Evolutionary conservation across 495 filamentous ascomycete species (phyloP), one percentile per base, ranked within the genome.

Genomic region (Hypomontagnella monticulosa): DNA sequence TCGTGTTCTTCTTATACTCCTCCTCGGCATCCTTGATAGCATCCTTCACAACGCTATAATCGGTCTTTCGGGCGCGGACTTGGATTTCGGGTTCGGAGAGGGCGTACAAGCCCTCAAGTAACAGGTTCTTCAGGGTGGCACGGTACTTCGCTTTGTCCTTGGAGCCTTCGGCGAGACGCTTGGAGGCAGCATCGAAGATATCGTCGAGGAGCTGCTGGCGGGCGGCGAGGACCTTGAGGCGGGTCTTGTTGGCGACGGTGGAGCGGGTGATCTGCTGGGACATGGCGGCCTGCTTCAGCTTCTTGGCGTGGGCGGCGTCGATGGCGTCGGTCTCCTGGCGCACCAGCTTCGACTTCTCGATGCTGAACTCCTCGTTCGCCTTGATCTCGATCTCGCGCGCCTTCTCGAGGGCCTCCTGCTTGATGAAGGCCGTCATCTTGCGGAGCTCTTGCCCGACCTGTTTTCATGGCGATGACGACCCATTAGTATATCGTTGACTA

Each of bases 361-460:
- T 97, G 66, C 91, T 89, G 78, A 97, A 97, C 77, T 99, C 96
- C 76, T 97, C 93, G 79, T 98, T 91, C 77, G 96, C 96, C 79
- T 98, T 98, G 79, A 97, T 87, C 66, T 92, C 84, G 81, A 99
- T 98, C 78, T 99, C 96, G 73, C 88, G 88, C 69, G 93, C 93
- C 81, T 99, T 99, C 76, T 99, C 96, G 36, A 88, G 81, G 19
- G 96, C 96, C 85, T 99, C 96, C 81, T 97, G 93, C 75, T 90
- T 90, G 88, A 99, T 99, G 90, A 99, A 99, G 76, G 93, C 92
- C 43, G 96, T 98, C 96, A 99, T 99, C 85, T 99, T 99, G 83
- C 89, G 91, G 76, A 99, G 91, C 85, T 99, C 96, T 77, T 87
- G 85, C 73, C 88, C 85, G 80, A 99, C 94, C 93, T 97, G 67